Evolutionary conservation across 2,329 filamentous ascomycete genomes (phyloP), one percentile per base, ranked within the genome.

Genomic region (Ophiostoma ulmi): DNA sequence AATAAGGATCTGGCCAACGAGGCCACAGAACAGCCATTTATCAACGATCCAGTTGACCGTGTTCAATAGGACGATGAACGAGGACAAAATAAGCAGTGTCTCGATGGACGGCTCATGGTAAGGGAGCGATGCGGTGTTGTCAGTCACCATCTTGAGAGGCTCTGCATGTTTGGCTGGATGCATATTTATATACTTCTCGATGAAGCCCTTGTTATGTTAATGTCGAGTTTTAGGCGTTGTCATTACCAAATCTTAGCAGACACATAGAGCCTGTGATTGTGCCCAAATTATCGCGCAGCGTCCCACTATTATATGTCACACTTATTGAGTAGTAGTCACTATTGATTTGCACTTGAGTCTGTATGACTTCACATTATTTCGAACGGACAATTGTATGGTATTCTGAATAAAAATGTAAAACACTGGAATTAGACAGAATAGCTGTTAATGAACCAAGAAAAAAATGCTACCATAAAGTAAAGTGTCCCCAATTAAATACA

Each of bases 1-100:
- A 22, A 93, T 77, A 8, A 92, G 80, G 17, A 94, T 83, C 75
- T 94, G 90, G 0, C 90, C 91, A 7, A 93, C 80, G 0, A 93
- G 83, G 0, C 90, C 91, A 75, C 90, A 92, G 77, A 89, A 91
- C 0, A 91, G 76, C 0, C 86, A 74, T 17, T 79, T 81, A 74
- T 93, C 86, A 1, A 92, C 81, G 0, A 83, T 75, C 70, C 81
- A 81, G 73, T 88, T 88, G 72, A 86, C 74, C 6, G 84, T 64
- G 73, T 91, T 91, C 64, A 91, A 82, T 0, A 86, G 76, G 0
- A 92, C 76, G 0, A 92, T 77, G 74, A 93, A 89, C 0, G 87
- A 87, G 0, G 88, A 80, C 5, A 86, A 82, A 63, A 85, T 83
- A 1, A 92, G 82, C 65, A 93, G 84, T 0, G 82, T 84, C 10